Percentiles rank a stretch among this genome's conserved stretches.
phyloP scores from a whole-genome alignment of 306 rosid genomes.

The apple (Malus domestica) region DNA sequence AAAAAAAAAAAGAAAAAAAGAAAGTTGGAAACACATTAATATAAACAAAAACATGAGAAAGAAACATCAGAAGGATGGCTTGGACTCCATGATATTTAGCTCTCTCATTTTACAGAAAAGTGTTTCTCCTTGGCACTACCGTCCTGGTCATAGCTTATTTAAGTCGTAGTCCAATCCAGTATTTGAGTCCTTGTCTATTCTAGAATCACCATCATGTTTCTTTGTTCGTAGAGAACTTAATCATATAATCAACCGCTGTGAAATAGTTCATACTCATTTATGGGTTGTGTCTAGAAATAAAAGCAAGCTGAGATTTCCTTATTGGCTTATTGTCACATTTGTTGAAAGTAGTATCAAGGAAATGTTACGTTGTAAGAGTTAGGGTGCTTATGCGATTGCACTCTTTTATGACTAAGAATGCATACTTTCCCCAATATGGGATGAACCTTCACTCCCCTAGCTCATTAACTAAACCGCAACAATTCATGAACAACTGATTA shows the following conservation, averaged over 20 bases:
- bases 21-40: not conserved
- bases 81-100: not conserved
- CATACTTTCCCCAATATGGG: not conserved
- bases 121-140: not conserved
- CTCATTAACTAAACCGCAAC: not conserved
- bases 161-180: not conserved
- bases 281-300: not conserved
- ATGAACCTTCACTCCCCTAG: not conserved
- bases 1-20: too few relatives aligned
- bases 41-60: not conserved
- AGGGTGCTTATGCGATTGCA: not conserved
- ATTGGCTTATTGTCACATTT: not conserved
- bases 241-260: not conserved
- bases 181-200: not conserved
- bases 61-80: not conserved
- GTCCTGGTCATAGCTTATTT: not conserved
- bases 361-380: not conserved
- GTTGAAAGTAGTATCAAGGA: not conserved
- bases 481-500: constrained; percentile 10
- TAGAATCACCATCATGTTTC: not conserved
- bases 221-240: not conserved
- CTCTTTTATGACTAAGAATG: not conserved
- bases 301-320: not conserved
- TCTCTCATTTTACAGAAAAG: not conserved
- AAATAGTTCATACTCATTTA: not conserved